Conservation (phyloP, 1,284 basidiomycete genomes). For the Nidula niveotomentosa region DNA sequence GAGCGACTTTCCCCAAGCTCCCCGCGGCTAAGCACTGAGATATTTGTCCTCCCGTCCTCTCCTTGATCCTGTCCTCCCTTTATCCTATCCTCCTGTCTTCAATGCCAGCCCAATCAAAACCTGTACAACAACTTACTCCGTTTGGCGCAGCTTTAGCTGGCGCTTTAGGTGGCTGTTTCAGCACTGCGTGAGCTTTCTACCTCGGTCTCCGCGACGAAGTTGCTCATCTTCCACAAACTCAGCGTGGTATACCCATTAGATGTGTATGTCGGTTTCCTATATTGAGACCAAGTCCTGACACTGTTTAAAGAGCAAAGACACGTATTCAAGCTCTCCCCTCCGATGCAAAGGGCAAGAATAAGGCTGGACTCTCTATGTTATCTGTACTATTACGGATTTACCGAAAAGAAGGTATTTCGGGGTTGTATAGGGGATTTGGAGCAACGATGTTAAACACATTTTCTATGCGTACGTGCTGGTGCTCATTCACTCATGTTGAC, state of each 20-base stretch:
- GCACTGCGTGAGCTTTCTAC: conserved; percentile 75
- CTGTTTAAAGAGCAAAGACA: conserved; percentile 81
- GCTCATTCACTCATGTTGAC: neutral
- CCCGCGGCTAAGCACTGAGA: neutral
- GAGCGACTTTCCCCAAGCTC: neutral
- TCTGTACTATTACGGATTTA: conserved; percentile 70
- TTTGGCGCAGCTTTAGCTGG: conserved; percentile 94
- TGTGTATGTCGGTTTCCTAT: conserved; percentile 59
- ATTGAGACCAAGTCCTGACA: conserved; percentile 2
- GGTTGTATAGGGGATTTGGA: conserved; percentile 91
- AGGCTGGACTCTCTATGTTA: conserved; percentile 61
- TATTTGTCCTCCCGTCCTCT: neutral
- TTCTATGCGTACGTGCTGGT: conserved; percentile 77
- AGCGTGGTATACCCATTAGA: conserved; percentile 96
- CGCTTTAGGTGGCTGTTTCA: conserved; percentile 92
- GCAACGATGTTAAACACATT: conserved; percentile 99
- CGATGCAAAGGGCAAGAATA: conserved; percentile 44
- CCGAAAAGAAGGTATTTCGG: conserved; percentile 76
- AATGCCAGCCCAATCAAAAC: conserved; percentile 63
- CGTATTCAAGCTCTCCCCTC: conserved; percentile 81
- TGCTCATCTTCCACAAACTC: conserved; percentile 1
- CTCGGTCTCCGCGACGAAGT: neutral
- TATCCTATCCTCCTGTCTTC: conserved; percentile 9
- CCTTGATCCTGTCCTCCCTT: conserved; percentile 1
- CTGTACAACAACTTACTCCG: conserved; percentile 72